Evolutionary conservation across 1,284 basidiomycete species (phyloP), one percentile per base, ranked within the genome.

Genomic region (Peniophora sp.): DNA sequence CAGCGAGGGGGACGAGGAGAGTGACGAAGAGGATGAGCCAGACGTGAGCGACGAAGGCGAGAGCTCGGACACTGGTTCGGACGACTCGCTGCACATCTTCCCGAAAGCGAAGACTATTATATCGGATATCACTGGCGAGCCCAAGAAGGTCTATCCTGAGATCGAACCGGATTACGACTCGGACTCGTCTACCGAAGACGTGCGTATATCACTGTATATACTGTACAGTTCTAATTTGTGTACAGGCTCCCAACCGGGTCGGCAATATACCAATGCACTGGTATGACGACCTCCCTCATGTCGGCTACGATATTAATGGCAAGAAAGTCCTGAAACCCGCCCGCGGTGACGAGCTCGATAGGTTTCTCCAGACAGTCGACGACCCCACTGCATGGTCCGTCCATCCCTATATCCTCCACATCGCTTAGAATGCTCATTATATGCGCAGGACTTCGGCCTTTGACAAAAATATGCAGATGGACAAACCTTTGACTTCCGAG

Each of bases 231-330:
- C 32, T 55, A 50, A 52, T 48, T 50, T 53, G 44, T 35, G 34
- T 43, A 43, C 55, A 97, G 92, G 80, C 85, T 55, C 89, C 91
- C 34, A 99, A 98, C 68, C 89, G 95, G 52, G 85, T 97, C 59
- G 97, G 97, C 53, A 83, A 97, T 70, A 78, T 99, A 51, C 97
- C 97, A 45, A 86, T 92, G 74, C 93, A 98, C 65, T 99, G 96
- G 93, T 99, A 99, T 70, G 97, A 99, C 67, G 96, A 99, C 72
- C 75, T 99, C 59, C 97, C 97, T n/a, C 97, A 99, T 71, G 84
- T 99, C 63, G 97, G 97, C 46, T 99, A 99, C 72, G 84, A 94
- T 68, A 86, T 99, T 64, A 82, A 96, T 65, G 97, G 97, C 47
- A 93, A 91, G 71, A 90, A 90, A 67, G 87, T 99, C 55, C 79